Evolutionary conservation across 1,139 yeast species (phyloP).

Genomic region (Citeromyces siamensis): DNA sequence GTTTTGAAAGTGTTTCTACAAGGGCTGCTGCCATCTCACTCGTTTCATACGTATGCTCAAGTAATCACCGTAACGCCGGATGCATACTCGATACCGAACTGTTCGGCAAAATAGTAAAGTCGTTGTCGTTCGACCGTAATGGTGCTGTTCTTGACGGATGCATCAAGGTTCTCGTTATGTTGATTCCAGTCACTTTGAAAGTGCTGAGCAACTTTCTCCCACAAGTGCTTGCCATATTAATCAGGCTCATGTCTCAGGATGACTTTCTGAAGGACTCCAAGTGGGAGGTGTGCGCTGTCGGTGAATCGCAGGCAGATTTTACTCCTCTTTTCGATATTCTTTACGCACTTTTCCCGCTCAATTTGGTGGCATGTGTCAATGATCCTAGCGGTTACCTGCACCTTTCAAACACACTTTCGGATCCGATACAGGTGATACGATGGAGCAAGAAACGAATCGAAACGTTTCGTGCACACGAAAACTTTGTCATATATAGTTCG

Average conservation of each 20-base stretch:
- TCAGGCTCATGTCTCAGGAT: conserved; percentile 23
- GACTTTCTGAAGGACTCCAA: conserved; percentile 8
- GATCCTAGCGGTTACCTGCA: conserved; percentile 25
- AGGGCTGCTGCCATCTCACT: conserved; percentile 27
- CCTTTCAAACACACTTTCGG: conserved; percentile 12
- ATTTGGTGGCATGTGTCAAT: conserved; percentile 30
- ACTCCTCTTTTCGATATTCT: conserved; percentile 29
- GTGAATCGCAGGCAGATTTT: conserved; percentile 13
- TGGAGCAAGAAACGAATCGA: conserved; percentile 17
- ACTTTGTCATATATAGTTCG: conserved; percentile 22
- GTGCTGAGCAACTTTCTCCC: conserved; percentile 24
- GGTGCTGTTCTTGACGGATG: conserved; percentile 29
- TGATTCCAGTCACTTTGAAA: conserved; percentile 37
- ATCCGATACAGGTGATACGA: conserved; percentile 18
- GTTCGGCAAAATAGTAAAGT: conserved; percentile 27
- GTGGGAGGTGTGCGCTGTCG: conserved; percentile 20
- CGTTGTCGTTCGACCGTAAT: conserved; percentile 32
- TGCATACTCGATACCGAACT: conserved; percentile 24
- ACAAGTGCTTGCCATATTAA: conserved; percentile 31
- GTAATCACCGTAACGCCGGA: background rate
- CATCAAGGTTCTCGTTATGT: conserved; percentile 34
- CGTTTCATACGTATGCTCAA: conserved; percentile 16
- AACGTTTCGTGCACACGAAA: conserved; percentile 35
- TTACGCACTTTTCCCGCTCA: conserved; percentile 52
- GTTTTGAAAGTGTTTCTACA: conserved; percentile 18